Conservation (phyloP, 331 rosid genomes). For the Ulmus americana region DNA sequence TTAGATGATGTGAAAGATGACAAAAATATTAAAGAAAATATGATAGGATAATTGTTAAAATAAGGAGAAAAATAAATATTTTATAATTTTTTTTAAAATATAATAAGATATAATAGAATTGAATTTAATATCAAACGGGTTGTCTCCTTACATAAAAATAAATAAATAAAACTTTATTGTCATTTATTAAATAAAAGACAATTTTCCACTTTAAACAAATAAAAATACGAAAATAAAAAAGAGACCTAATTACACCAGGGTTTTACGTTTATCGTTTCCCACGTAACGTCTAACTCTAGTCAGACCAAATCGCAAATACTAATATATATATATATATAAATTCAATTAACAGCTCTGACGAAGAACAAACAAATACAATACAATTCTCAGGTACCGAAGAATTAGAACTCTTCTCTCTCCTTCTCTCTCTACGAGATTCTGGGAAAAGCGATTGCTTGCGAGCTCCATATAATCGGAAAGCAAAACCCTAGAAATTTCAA, state of each 20-base stretch:
- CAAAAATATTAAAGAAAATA: too few species aligned
- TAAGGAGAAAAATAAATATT: too few species aligned
- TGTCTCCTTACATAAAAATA: too few species aligned
- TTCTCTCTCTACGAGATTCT: background rate
- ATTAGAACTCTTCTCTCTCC: background rate
- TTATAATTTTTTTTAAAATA: too few species aligned
- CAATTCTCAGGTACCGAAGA: background rate
- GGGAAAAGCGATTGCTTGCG: background rate
- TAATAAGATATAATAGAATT: too few species aligned
- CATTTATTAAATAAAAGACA: too few species aligned
- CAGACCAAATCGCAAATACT: background rate
- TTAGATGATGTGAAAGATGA: too few species aligned
- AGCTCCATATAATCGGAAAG: background rate
- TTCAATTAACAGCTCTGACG: background rate
- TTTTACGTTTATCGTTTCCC: background rate
- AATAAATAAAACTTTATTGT: too few species aligned
- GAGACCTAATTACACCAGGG: background rate
- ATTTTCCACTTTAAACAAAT: too few species aligned
- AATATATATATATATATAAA: background rate
- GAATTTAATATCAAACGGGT: too few species aligned
- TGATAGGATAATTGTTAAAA: too few species aligned
- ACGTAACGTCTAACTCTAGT: background rate
- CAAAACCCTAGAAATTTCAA: background rate
- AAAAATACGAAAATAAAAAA: too few species aligned
- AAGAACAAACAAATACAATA: background rate